Conservation (phyloP, 2,329 filamentous ascomycete species). For the Ceratocystis eucalypticola region DNA sequence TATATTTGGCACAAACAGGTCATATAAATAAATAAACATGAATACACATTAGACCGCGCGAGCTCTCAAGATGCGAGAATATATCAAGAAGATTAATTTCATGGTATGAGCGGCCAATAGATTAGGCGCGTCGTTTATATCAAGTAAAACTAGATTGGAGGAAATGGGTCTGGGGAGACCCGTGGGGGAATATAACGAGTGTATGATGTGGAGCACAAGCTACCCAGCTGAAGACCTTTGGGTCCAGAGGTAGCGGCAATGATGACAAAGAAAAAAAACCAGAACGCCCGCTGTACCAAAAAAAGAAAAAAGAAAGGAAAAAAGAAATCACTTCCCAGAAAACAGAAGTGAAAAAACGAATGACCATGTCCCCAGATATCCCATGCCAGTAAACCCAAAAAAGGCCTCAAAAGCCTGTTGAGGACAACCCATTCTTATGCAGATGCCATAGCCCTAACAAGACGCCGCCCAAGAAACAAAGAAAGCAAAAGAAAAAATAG, state of each 20-base stretch:
- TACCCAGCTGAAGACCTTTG: neutral
- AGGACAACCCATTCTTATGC: neutral
- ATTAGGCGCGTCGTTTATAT: neutral
- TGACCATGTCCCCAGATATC: neutral
- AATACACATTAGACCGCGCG: neutral
- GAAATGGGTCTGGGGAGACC: neutral
- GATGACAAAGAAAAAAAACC: slow-evolving; percentile 6
- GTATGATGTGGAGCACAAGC: neutral
- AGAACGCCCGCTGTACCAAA: slow-evolving; percentile 3
- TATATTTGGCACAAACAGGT: neutral
- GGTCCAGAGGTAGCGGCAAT: neutral
- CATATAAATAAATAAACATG: neutral
- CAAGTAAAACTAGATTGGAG: neutral
- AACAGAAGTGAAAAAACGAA: neutral
- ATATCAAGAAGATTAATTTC: neutral
- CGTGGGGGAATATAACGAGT: neutral
- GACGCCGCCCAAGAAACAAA: slow-evolving; percentile 8
- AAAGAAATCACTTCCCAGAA: neutral
- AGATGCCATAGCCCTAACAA: slow-evolving; percentile 1
- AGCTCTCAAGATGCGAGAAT: neutral
- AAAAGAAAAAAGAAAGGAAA: neutral
- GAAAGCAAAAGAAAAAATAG: neutral
- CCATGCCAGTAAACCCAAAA: neutral
- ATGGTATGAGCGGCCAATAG: neutral
- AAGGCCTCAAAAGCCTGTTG: neutral